Base-by-base conservation (phyloP, 78 protist species). In the Dictyostelium capitatum region DNA sequence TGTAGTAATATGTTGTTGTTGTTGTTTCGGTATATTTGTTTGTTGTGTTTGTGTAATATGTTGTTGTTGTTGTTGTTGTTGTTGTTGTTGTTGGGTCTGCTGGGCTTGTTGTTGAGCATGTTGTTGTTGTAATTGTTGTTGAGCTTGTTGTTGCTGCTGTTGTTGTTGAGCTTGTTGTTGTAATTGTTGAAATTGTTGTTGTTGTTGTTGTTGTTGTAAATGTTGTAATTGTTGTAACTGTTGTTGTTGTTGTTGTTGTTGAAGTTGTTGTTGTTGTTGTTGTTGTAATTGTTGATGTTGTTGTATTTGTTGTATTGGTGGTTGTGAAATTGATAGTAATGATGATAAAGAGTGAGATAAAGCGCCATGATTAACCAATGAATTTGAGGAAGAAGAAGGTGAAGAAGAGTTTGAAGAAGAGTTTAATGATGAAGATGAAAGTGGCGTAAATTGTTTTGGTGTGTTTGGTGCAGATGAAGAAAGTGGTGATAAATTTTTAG, bases 391-490 rank as follows among this genome's bases (percentile, higher is more conserved):
- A 11, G 5, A 12, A 7, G 87, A 57, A 1, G 47, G 23, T 11
- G 47, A 69, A 37, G 20, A 69, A 19, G 77, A 37, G 0, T 25
- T 25, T 2, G 47, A 69, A 15, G 43, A 69, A 1, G 77, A 69
- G 19, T 43, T 14, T 17, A 19, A 23, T 25, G n/a, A 15, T 2
- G 87, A 57, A 1, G 43, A 37, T 37, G 43, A 37, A 37, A 37
- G 43, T 37, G 43, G 43, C 43, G 75, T 41, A 15, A 65, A 65
- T 65, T 65, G 73, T 30, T 65, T 65, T 50, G 89, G 89, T 0
- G 89, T 65, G 11, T 69, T 62, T 48, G 89, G 89, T 4, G 79
- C 50, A 10, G 89, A 82, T 19, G 46, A 50, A 3, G 89, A 82
- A 19, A 70, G 79, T 25, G 65, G 82, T n/a, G 56, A 50, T 28